phyloP scores from a whole-genome alignment of 139 green algal species.

The Ettlia oleoabundans region DNA sequence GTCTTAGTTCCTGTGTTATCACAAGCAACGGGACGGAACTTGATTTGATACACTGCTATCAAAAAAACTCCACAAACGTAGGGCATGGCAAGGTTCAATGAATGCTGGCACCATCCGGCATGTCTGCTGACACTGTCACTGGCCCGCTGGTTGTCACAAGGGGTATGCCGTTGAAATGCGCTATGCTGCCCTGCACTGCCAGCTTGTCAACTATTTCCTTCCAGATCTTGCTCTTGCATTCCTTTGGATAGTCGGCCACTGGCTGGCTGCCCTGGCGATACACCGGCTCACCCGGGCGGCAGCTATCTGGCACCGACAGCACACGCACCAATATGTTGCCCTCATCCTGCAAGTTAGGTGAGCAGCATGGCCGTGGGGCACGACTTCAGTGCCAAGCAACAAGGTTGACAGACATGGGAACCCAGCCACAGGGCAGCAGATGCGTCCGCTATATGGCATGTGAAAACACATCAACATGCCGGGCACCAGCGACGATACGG shows the following conservation, averaged over 20 bases:
- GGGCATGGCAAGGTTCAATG: no score
- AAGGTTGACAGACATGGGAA: no score
- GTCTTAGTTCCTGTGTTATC: no score
- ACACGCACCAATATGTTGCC: constrained; percentile 15
- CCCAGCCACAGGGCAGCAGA: background rate
- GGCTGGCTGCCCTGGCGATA: background rate
- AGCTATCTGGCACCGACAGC: constrained; percentile 9
- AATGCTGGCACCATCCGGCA: constrained; percentile 27
- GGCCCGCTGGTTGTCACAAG: background rate
- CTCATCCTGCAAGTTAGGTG: background rate
- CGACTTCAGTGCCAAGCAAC: background rate
- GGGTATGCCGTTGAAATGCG: background rate
- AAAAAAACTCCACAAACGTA: no score
- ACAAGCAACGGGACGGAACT: no score
- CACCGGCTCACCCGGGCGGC: constrained; percentile 3
- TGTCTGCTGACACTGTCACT: background rate
- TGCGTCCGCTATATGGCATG: background rate
- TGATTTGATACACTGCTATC: no score
- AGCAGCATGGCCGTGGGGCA: no score
- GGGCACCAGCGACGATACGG: background rate
- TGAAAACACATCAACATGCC: no score
- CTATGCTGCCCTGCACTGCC: background rate
- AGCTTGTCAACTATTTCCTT: constrained; percentile 16
- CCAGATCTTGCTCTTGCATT: constrained; percentile 34
- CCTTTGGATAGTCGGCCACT: background rate